These are phyloP conservation scores for Candida montana DNA, from an alignment of 805 yeast species.

Conservation along the genomic window DNA sequence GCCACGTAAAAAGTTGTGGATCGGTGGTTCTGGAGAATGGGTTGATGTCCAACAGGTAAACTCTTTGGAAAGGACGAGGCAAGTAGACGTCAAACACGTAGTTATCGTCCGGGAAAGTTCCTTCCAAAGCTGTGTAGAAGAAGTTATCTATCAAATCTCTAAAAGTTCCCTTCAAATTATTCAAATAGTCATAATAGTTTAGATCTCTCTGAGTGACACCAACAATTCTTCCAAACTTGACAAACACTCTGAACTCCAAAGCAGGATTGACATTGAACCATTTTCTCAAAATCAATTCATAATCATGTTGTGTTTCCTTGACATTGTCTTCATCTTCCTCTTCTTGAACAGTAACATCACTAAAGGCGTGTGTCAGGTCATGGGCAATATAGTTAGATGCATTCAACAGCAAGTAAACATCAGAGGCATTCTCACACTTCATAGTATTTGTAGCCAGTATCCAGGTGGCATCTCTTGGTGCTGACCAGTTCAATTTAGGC, in stretches of 20 bases:
- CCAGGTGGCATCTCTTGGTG: constrained; percentile 95
- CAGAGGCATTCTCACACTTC: constrained; percentile 66
- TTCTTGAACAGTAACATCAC: constrained; percentile 31
- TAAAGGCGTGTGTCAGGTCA: constrained; percentile 73
- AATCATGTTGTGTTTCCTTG: constrained; percentile 27
- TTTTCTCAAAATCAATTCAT: constrained; percentile 70
- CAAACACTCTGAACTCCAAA: constrained; percentile 84
- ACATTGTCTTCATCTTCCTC: constrained; percentile 21
- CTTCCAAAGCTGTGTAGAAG: constrained; percentile 41
- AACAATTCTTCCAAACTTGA: constrained; percentile 53
- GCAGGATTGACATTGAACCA: constrained; percentile 88
- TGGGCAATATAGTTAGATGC: constrained; percentile 85
- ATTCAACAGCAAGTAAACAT: constrained; percentile 73
- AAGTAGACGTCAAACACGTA: constrained; percentile 80
- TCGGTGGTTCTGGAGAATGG: constrained; percentile 81
- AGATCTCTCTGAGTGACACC: constrained; percentile 85
- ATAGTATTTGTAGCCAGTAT: constrained; percentile 72
- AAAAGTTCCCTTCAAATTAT: constrained; percentile 43
- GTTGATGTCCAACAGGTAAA: constrained; percentile 77
- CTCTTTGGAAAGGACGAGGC: constrained; percentile 64
- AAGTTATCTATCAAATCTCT: constrained; percentile 47
- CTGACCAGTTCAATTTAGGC: constrained; percentile 95
- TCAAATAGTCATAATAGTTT: constrained; percentile 71
- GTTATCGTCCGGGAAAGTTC: constrained; percentile 46
- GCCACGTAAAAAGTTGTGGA: constrained; percentile 76